Conservation (phyloP, 2,329 filamentous ascomycete species). For the Zopfia rhizophila region DNA sequence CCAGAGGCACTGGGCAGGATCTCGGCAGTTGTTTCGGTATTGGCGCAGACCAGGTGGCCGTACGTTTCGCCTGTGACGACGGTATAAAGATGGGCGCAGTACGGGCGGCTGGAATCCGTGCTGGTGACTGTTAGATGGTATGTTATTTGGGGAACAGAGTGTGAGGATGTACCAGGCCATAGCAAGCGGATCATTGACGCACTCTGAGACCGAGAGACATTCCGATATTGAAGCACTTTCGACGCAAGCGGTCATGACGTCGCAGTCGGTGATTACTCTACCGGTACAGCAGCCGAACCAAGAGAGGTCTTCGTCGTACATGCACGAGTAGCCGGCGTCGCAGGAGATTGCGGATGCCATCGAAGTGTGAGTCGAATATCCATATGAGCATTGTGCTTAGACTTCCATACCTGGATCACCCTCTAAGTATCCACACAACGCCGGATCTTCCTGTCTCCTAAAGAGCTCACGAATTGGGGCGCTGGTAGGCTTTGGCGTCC, state of each 20-base stretch:
- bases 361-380: too few species aligned
- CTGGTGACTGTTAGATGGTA: constrained; percentile 1
- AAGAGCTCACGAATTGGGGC: constrained; percentile 15
- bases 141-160: background rate
- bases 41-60: constrained; percentile 21
- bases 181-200: constrained; percentile 14
- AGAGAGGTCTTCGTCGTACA: constrained; percentile 15
- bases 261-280: constrained; percentile 19
- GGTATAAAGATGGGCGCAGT: constrained; percentile 18
- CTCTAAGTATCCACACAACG: constrained; percentile 21
- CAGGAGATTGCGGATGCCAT: constrained; percentile 17
- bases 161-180: constrained; percentile 18
- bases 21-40: constrained; percentile 8
- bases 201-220: constrained; percentile 10
- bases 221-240: constrained; percentile 8
- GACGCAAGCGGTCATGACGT: constrained; percentile 24
- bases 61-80: constrained; percentile 12
- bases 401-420: constrained; percentile 21
- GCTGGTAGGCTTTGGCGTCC: constrained; percentile 23
- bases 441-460: constrained; percentile 18
- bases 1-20: constrained; percentile 18
- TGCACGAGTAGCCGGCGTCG: constrained; percentile 14
- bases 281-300: constrained; percentile 31
- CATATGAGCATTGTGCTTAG: too few species aligned
- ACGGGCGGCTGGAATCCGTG: constrained; percentile 5